A percentile compares a stretch with the other conserved stretches of the same genome.
These are phyloP conservation scores for Penicilliopsis zonata DNA, from an alignment of 495 filamentous ascomycete species.

Conservation along the genomic window DNA sequence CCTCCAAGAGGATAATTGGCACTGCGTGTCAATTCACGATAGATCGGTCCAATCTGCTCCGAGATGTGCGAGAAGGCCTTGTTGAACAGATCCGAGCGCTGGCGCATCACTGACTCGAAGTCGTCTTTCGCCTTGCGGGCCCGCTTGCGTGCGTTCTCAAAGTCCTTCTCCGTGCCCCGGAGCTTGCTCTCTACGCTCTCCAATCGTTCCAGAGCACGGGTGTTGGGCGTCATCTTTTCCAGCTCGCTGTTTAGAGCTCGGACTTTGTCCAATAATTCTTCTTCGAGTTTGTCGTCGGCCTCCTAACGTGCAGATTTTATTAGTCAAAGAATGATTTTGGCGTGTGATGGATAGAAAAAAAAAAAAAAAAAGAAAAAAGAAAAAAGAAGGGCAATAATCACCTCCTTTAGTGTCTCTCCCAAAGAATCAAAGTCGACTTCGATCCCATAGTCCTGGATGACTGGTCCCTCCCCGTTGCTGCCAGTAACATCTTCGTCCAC, in stretches of 20 bases:
- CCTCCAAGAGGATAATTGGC: constrained; percentile 80
- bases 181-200: constrained; percentile 75
- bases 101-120: constrained; percentile 69
- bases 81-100: constrained; percentile 84
- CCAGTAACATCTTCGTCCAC: constrained; percentile 52
- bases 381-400: constrained; percentile 20
- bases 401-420: constrained; percentile 73
- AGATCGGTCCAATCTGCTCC: constrained; percentile 85
- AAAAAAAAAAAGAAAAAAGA: no score
- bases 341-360: no score
- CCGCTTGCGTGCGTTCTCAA: constrained; percentile 63
- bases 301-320: constrained; percentile 38
- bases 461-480: constrained; percentile 24
- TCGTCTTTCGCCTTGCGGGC: constrained; percentile 66
- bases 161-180: constrained; percentile 76
- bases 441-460: constrained; percentile 82
- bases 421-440: constrained; percentile 80
- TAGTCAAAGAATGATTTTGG: constrained; percentile 6
- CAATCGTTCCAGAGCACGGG: constrained; percentile 88
- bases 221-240: constrained; percentile 89
- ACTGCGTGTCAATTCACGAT: constrained; percentile 85
- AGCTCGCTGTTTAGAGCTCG: constrained; percentile 60
- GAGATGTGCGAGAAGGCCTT: constrained; percentile 91
- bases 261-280: constrained; percentile 70
- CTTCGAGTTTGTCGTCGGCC: constrained; percentile 59